phyloP scores from a whole-genome alignment of 495 filamentous ascomycete genomes.

The Hypoxylon trugodes region DNA sequence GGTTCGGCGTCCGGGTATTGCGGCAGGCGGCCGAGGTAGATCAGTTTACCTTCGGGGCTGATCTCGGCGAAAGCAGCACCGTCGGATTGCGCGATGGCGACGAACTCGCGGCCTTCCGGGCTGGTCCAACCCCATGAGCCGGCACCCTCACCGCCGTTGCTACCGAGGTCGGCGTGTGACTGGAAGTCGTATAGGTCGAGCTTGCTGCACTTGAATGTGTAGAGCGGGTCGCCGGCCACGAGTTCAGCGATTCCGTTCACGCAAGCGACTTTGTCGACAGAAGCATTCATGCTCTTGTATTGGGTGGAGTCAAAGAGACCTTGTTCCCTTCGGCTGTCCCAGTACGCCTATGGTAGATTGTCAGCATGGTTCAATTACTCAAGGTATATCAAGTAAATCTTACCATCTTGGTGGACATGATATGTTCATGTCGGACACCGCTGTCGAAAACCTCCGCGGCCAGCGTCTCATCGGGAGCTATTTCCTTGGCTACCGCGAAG shows the following conservation, averaged over 20 bases:
- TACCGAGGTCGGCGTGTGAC: constrained; percentile 60
- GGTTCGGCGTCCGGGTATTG: constrained; percentile 50
- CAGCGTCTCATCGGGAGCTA: constrained; percentile 42
- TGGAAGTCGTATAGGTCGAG: constrained; percentile 65
- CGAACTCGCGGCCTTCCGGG: constrained; percentile 63
- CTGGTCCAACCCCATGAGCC: constrained; percentile 66
- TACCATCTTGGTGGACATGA: constrained; percentile 57
- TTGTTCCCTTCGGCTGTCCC: constrained; percentile 45
- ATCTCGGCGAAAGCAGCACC: constrained; percentile 67
- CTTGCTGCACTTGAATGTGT: constrained; percentile 62
- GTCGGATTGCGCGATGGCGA: constrained; percentile 65
- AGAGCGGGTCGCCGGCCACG: constrained; percentile 51
- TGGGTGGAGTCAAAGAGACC: constrained; percentile 51
- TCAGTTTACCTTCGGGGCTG: constrained; percentile 56
- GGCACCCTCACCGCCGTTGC: constrained; percentile 49
- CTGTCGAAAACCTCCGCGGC: constrained; percentile 52
- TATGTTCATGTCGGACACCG: constrained; percentile 55
- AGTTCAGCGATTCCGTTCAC: constrained; percentile 56
- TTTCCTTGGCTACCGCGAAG: constrained; percentile 47
- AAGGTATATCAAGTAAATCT: background rate
- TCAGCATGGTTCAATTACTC: constrained; percentile 2
- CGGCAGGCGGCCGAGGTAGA: constrained; percentile 65
- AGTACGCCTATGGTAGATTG: constrained; percentile 41
- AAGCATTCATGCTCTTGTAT: constrained; percentile 44
- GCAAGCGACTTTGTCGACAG: constrained; percentile 48